These are phyloP conservation scores for Ceratobasidium sp. DNA, from an alignment of 1,284 basidiomycete genomes.

Conservation along the genomic window DNA sequence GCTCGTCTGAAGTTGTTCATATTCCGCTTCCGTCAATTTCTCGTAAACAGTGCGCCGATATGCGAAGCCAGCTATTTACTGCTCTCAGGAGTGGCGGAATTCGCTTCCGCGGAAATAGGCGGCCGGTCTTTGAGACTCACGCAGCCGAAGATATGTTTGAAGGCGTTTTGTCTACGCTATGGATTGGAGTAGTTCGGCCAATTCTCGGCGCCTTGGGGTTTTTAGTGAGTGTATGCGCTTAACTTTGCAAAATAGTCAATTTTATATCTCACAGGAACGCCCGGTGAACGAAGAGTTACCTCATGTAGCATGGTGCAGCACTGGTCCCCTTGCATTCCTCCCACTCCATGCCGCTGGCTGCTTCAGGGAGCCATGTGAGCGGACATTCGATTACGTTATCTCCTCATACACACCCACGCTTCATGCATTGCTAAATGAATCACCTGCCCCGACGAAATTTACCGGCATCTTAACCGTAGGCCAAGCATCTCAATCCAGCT, in stretches of 20 bases:
- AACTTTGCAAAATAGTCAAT: background rate
- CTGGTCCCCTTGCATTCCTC: slow-evolving; percentile 5
- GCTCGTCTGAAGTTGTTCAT: background rate
- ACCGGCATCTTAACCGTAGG: background rate
- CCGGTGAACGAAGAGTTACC: background rate
- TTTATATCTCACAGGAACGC: background rate
- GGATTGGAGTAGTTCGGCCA: slow-evolving; percentile 8
- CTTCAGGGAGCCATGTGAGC: background rate
- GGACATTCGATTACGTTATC: slow-evolving; percentile 2
- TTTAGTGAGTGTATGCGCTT: background rate
- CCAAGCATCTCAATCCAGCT: background rate
- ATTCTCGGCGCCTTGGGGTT: background rate
- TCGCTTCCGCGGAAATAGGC: background rate
- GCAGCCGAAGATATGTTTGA: slow-evolving; percentile 2
- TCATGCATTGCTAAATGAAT: background rate
- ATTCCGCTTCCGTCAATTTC: background rate
- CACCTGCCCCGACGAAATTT: too few species aligned
- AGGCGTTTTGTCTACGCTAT: background rate
- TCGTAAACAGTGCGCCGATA: background rate
- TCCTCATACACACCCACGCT: slow-evolving; percentile 27
- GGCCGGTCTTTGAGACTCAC: background rate
- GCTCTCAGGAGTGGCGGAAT: background rate
- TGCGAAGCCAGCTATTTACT: background rate
- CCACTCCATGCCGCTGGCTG: slow-evolving; percentile 11
- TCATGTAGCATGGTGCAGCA: slow-evolving; percentile 14